Evolutionary conservation across 139 green algal species (phyloP).

Genomic region (Parachlorella kessleri): DNA sequence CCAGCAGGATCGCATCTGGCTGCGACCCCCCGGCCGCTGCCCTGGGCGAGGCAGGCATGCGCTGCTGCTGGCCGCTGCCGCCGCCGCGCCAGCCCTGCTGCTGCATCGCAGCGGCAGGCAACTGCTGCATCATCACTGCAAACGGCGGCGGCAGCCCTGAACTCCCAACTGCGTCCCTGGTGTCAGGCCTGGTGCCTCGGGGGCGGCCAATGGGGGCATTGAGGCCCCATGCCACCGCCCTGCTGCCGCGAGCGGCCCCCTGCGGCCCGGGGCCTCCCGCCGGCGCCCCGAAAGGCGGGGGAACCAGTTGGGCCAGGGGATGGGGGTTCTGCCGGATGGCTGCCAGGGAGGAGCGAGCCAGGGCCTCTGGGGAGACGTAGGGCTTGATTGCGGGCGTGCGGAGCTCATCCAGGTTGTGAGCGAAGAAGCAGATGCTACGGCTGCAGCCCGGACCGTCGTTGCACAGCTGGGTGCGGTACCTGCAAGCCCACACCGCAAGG

Average conservation of each 20-base stretch:
- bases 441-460: constrained; percentile 72
- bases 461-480: constrained; percentile 88
- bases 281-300: constrained; percentile 4
- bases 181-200: too few species aligned
- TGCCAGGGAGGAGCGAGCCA: constrained; percentile 37
- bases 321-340: constrained; percentile 46
- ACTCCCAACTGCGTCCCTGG: too few species aligned
- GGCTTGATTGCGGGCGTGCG: constrained; percentile 43
- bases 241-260: not conserved
- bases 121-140: too few species aligned
- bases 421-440: constrained; percentile 89
- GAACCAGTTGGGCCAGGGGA: constrained; percentile 26
- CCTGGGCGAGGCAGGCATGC: too few species aligned
- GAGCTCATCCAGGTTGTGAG: constrained; percentile 77
- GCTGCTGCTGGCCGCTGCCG: too few species aligned
- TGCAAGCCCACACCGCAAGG: too few species aligned
- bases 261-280: constrained; percentile 11
- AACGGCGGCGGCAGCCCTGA: too few species aligned
- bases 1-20: too few species aligned
- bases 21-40: too few species aligned
- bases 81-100: too few species aligned
- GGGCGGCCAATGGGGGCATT: too few species aligned
- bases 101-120: too few species aligned
- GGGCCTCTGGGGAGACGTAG: constrained; percentile 37
- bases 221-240: not conserved